These are phyloP conservation scores for Conidiobolus incongruus DNA, from an alignment of 371 early-diverging fungal genomes.

Conservation along the genomic window DNA sequence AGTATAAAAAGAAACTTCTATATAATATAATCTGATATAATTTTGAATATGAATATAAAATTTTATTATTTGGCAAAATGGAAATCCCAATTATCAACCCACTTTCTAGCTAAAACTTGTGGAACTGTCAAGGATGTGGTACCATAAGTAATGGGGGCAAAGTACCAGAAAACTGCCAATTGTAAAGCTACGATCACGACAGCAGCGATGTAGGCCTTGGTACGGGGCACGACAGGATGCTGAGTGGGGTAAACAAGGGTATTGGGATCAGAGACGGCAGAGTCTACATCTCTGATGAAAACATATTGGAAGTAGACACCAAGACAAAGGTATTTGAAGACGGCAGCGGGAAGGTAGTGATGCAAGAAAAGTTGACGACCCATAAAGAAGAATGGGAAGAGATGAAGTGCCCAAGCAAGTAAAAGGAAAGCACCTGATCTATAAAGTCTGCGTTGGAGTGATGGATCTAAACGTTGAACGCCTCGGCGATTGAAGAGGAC, in stretches of 20 bases:
- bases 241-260: neutral
- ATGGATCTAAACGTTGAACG: slow-evolving; percentile 17
- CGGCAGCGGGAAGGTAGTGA: slow-evolving; percentile 86
- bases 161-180: slow-evolving; percentile 23
- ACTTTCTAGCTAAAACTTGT: slow-evolving; percentile 36
- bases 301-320: slow-evolving; percentile 41
- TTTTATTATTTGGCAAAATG: slow-evolving; percentile 35
- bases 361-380: slow-evolving; percentile 90
- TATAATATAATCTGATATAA: no score
- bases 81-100: slow-evolving; percentile 58
- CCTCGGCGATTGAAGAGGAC: slow-evolving; percentile 42
- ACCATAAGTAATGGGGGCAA: slow-evolving; percentile 44
- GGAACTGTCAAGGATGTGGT: slow-evolving; percentile 22
- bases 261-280: slow-evolving; percentile 17
- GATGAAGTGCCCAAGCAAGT: slow-evolving; percentile 75
- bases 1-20: no score
- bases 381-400: slow-evolving; percentile 89
- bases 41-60: no score
- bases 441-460: slow-evolving; percentile 29
- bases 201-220: slow-evolving; percentile 12
- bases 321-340: slow-evolving; percentile 50
- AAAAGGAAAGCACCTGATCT: slow-evolving; percentile 59
- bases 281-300: slow-evolving; percentile 29
- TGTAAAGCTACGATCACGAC: slow-evolving; percentile 19
- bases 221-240: slow-evolving; percentile 6